Evolutionary conservation across 495 filamentous ascomycete genomes (phyloP).

Genomic region (Xylaria venustula): DNA sequence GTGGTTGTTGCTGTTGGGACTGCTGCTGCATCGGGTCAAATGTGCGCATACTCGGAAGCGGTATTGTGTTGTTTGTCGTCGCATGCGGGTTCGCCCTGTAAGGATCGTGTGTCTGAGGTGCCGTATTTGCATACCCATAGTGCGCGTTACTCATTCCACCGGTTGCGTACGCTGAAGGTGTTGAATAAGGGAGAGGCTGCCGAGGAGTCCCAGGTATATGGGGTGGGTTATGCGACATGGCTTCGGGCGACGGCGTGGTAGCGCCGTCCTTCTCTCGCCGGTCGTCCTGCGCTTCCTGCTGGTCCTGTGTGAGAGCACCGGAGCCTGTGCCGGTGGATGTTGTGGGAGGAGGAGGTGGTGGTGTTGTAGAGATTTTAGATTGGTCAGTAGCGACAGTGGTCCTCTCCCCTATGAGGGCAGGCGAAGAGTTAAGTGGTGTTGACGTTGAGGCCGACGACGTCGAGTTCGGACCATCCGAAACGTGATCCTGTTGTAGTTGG

Average conservation of each 20-base stretch:
- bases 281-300: conserved; percentile 19
- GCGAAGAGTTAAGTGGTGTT: conserved; percentile 10
- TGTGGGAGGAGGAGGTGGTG: background rate
- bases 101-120: conserved; percentile 40
- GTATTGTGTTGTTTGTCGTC: conserved; percentile 50
- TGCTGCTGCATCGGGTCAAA: conserved; percentile 49
- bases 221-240: conserved; percentile 49
- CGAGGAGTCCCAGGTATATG: conserved; percentile 44
- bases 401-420: conserved; percentile 4
- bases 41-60: conserved; percentile 66
- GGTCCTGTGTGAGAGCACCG: conserved; percentile 6
- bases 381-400: conserved; percentile 15
- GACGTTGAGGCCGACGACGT: conserved; percentile 1
- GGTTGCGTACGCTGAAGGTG: conserved; percentile 53
- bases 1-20: conserved; percentile 45
- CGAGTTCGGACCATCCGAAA: conserved; percentile 2
- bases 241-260: conserved; percentile 31
- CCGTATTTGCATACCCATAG: conserved; percentile 56
- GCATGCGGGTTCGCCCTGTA: conserved; percentile 50
- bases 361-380: conserved; percentile 1
- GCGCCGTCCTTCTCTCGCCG: conserved; percentile 22
- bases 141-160: conserved; percentile 46
- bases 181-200: conserved; percentile 54
- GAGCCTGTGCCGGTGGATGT: background rate
- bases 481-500: conserved; percentile 12